These are phyloP conservation scores for Eleusine indica DNA, from an alignment of 176 grass and related monocot species.

Conservation along the genomic window DNA sequence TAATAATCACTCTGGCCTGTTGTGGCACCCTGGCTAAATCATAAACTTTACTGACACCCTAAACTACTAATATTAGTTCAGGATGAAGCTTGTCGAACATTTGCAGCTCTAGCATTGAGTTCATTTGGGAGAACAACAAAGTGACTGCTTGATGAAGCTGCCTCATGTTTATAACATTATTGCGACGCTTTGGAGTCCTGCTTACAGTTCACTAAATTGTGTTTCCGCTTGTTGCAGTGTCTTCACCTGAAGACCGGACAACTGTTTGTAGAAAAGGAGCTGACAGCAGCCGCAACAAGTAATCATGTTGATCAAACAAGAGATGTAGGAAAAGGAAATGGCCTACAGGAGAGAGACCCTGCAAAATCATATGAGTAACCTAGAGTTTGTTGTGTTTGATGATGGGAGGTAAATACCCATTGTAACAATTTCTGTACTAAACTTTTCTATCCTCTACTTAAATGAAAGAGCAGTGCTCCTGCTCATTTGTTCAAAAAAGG, in stretches of 20 bases:
- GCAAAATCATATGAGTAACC: too few relatives aligned
- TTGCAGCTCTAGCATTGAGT: background rate
- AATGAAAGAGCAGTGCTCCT: too few relatives aligned
- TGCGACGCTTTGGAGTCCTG: background rate
- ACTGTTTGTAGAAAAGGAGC: constrained; percentile 10
- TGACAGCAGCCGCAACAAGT: background rate
- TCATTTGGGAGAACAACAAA: background rate
- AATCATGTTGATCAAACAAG: too few relatives aligned
- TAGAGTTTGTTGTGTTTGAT: too few relatives aligned
- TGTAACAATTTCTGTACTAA: too few relatives aligned
- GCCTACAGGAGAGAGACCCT: too few relatives aligned
- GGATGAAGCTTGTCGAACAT: background rate
- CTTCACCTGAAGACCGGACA: background rate
- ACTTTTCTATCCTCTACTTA: too few relatives aligned
- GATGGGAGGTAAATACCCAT: too few relatives aligned
- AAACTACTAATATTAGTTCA: too few relatives aligned
- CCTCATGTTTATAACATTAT: constrained; percentile 18
- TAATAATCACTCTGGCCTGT: background rate
- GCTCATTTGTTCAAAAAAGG: too few relatives aligned
- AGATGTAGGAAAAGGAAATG: too few relatives aligned
- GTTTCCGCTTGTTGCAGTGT: background rate
- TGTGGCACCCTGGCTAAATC: constrained; percentile 31
- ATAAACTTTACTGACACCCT: background rate
- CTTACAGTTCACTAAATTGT: background rate
- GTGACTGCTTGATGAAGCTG: constrained; percentile 4